A percentile compares a stretch with the other conserved stretches of the same genome.
These are phyloP conservation scores for Pythium phragmitis DNA, from an alignment of 352 stramenopile species.

Conservation along the genomic window DNA sequence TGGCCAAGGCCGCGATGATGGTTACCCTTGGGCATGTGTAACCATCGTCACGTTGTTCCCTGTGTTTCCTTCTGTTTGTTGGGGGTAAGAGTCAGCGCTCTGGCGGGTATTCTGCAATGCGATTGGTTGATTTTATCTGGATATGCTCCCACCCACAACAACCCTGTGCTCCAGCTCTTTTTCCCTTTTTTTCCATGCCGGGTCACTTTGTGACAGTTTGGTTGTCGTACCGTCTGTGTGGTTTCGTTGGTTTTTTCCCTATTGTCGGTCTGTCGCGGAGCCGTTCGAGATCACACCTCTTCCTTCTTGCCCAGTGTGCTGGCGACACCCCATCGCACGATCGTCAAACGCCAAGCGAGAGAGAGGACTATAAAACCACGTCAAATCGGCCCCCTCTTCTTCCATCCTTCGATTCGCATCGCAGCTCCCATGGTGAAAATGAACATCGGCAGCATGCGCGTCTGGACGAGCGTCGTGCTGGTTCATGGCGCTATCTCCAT, in stretches of 20 bases:
- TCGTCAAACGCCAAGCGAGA: neutral
- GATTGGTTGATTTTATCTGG: constrained; percentile 14
- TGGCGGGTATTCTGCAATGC: neutral
- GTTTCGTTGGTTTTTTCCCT: constrained; percentile 3
- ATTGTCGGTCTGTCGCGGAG: constrained; percentile 1
- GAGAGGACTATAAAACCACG: neutral
- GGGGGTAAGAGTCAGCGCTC: constrained; percentile 13
- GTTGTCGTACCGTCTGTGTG: neutral
- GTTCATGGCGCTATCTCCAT: constrained; percentile 10
- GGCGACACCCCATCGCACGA: constrained; percentile 5
- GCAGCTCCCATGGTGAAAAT: constrained; percentile 11
- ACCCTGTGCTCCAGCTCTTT: constrained; percentile 18
- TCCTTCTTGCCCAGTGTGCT: neutral
- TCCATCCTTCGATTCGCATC: constrained; percentile 14
- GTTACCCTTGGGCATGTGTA: neutral
- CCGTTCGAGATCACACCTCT: neutral
- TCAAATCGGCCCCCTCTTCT: neutral
- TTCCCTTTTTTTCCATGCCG: neutral
- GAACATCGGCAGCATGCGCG: constrained; percentile 5
- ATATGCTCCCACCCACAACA: constrained; percentile 3
- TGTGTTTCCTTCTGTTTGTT: neutral
- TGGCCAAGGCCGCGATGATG: no score
- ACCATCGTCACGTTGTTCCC: neutral
- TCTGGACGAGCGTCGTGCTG: constrained; percentile 14
- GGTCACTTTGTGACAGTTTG: neutral